These are phyloP conservation scores for Fusarium sp. DNA, from an alignment of 2,329 filamentous ascomycete genomes.

Conservation along the genomic window DNA sequence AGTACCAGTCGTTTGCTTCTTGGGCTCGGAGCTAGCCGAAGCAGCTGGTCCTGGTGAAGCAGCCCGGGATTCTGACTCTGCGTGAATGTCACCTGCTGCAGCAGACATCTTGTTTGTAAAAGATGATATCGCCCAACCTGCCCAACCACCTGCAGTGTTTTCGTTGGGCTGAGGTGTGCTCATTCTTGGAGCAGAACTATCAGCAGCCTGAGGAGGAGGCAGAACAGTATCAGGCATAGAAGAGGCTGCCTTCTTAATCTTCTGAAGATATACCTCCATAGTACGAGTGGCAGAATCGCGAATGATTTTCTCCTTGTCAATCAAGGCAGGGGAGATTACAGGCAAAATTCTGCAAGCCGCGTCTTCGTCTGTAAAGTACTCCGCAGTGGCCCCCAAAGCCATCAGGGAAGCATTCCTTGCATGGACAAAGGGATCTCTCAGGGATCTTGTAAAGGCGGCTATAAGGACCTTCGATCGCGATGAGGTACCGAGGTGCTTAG, in stretches of 20 bases:
- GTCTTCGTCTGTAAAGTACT: constrained; percentile 90
- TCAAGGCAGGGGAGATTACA: constrained; percentile 81
- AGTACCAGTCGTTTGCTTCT: constrained; percentile 59
- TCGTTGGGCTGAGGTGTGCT: constrained; percentile 78
- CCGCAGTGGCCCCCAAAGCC: constrained; percentile 85
- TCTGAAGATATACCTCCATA: constrained; percentile 84
- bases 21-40: constrained; percentile 54
- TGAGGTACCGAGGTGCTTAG: constrained; percentile 82
- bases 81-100: constrained; percentile 87
- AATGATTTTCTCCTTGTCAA: constrained; percentile 96
- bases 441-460: constrained; percentile 88
- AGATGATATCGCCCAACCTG: constrained; percentile 97
- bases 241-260: constrained; percentile 81
- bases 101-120: constrained; percentile 94
- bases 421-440: constrained; percentile 94
- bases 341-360: constrained; percentile 87
- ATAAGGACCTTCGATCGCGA: constrained; percentile 90
- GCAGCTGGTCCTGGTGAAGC: constrained; percentile 56
- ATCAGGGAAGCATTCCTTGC: constrained; percentile 90
- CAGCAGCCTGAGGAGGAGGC: constrained; percentile 70
- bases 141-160: constrained; percentile 68
- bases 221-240: constrained; percentile 84
- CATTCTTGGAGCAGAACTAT: constrained; percentile 74
- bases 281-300: constrained; percentile 93
- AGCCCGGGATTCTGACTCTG: constrained; percentile 58